Percentiles rank a stretch among this genome's conserved stretches.
Conservation (phyloP, 495 filamentous ascomycete genomes). For the Aspergillus avenaceus region DNA sequence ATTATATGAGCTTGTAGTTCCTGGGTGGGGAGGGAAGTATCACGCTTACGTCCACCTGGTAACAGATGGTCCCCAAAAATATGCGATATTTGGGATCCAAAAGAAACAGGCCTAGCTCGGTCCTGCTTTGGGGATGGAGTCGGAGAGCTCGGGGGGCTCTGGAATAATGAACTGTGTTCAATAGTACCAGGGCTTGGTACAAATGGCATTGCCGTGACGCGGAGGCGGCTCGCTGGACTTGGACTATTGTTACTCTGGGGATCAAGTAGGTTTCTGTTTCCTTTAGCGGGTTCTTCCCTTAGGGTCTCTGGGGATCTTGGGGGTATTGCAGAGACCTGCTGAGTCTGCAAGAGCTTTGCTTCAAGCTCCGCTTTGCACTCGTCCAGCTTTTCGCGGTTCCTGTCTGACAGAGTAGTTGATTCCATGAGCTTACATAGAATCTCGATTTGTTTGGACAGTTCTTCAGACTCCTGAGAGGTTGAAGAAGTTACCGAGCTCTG, state of each 20-base stretch:
- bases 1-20: background rate
- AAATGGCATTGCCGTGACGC: slow-evolving; percentile 8
- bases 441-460: slow-evolving; percentile 3
- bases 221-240: slow-evolving; percentile 2
- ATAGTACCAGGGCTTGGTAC: slow-evolving; percentile 3
- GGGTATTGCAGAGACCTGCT: background rate
- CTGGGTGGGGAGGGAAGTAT: no score
- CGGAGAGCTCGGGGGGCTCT: no score
- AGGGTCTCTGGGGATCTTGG: background rate
- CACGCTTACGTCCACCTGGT: slow-evolving; percentile 9
- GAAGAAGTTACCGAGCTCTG: no score
- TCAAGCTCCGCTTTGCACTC: slow-evolving; percentile 12
- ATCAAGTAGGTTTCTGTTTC: background rate
- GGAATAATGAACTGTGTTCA: no score
- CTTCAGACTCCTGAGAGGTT: no score
- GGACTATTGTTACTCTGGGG: background rate
- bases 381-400: slow-evolving; percentile 2
- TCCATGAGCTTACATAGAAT: slow-evolving; percentile 13
- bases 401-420: slow-evolving; percentile 6
- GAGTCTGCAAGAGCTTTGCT: background rate
- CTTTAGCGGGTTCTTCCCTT: background rate
- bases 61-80: slow-evolving; percentile 18
- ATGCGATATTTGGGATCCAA: background rate
- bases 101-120: background rate
- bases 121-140: background rate